Conservation (phyloP, 768 basidiomycete species). For the Hydnomerulius pinastri region DNA sequence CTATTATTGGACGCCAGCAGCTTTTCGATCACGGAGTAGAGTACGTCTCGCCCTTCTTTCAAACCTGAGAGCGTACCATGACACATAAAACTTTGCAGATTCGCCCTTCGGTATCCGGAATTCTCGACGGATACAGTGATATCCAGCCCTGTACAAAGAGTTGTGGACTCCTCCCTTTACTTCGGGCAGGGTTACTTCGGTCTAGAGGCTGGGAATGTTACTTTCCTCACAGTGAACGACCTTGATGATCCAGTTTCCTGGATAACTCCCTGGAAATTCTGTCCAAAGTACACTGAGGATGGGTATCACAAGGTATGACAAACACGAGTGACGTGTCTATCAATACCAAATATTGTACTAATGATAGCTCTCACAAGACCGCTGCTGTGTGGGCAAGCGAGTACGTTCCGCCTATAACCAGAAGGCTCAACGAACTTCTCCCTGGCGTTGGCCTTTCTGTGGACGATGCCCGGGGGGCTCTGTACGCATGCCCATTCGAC, state of each 20-base stretch:
- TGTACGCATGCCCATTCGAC: conserved; percentile 46
- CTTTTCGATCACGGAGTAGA: conserved; percentile 43
- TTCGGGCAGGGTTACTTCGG: conserved; percentile 44
- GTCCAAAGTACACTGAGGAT: conserved; percentile 22
- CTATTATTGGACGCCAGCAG: conserved; percentile 37
- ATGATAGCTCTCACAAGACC: conserved; percentile 10
- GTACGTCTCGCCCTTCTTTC: conserved; percentile 18
- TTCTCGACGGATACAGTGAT: conserved; percentile 18
- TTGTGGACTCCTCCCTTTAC: conserved; percentile 44
- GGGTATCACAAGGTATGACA: conserved; percentile 7
- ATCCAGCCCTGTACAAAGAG: conserved; percentile 20
- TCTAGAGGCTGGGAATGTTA: conserved; percentile 24
- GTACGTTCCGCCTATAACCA: conserved; percentile 38
- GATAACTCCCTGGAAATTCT: conserved; percentile 44
- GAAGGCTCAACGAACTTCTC: conserved; percentile 35
- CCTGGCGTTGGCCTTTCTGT: conserved; percentile 35
- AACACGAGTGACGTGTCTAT: background rate
- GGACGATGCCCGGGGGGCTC: conserved; percentile 39
- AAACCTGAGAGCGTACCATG: background rate
- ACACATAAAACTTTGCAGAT: conserved; percentile 7
- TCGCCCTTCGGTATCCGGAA: conserved; percentile 23
- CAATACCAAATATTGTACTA: background rate
- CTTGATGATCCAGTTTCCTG: conserved; percentile 38
- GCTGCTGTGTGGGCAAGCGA: conserved; percentile 32
- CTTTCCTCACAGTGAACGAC: conserved; percentile 35